Conservation (phyloP, 2,329 filamentous ascomycete species). For the Talaromyces funiculosus region DNA sequence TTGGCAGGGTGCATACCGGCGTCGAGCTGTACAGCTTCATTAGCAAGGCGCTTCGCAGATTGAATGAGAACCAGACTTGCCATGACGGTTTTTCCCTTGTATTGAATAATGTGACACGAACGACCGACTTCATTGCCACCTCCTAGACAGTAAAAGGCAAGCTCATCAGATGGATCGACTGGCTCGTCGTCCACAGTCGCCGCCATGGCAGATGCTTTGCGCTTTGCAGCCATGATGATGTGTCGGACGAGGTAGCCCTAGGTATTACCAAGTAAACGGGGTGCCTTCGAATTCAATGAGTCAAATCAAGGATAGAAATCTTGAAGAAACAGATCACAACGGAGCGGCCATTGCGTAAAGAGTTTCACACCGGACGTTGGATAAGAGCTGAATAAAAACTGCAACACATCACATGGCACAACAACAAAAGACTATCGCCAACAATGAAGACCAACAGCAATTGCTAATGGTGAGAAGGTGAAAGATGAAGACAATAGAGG, state of each 20-base stretch:
- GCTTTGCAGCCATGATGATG: conserved; percentile 78
- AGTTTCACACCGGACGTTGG: not conserved
- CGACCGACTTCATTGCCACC: conserved; percentile 96
- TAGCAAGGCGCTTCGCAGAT: not conserved
- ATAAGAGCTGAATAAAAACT: not conserved
- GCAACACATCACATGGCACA: not conserved
- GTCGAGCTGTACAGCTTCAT: conserved; percentile 63
- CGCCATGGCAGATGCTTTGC: conserved; percentile 75
- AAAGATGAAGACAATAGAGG: not conserved
- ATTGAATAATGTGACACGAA: conserved; percentile 96
- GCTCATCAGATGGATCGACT: conserved; percentile 86
- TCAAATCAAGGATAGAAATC: not conserved
- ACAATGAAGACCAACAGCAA: not conserved
- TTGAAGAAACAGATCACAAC: conserved; percentile 7
- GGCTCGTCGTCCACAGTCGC: conserved; percentile 67
- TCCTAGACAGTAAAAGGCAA: conserved; percentile 88
- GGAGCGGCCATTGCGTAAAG: conserved; percentile 10
- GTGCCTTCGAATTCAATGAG: not conserved
- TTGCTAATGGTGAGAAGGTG: not conserved
- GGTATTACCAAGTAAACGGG: not conserved
- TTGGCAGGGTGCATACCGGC: conserved; percentile 96
- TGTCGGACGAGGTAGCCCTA: not conserved
- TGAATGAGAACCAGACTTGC: conserved; percentile 46
- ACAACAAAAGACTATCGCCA: not conserved
- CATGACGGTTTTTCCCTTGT: conserved; percentile 99